Base-by-base conservation (phyloP, 306 rosid genomes). In the Chamaecrista fasciculata region DNA sequence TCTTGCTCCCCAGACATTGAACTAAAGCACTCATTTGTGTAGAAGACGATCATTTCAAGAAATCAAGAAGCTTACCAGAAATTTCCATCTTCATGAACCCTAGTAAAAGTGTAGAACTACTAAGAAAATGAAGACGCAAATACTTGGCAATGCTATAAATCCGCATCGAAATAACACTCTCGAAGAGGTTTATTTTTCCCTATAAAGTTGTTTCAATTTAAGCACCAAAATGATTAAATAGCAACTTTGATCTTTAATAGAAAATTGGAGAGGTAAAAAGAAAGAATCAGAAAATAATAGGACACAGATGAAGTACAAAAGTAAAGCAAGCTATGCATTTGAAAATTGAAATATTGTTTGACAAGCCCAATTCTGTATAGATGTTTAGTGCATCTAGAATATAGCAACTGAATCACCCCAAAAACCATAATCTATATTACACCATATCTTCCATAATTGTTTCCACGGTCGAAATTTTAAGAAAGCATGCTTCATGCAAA, bases 381-480 rank as follows among this genome's bases (percentile, higher is more conserved):
- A 86, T 69, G 86, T 76, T 87, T 74, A 51, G 28, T 55, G 84
- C 94, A 84, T 85, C 74, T 76, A 71, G 69, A 69, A 71, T 62
- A 76, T 44, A 74, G 62, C 71, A 83, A 82, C 56, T 59, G 73
- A 85, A 62, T 70, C 75, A 85, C 71, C 80, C 75, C 80, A 80
- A 78, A 84, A 76, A 80, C 77, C 85, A 85, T 68, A 81, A 78
- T 73, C 87, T 82, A 80, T 87, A 78, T 83, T 87, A 85, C 95
- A 85, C 73, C 68, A 73, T 73, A 77, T 70, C 68, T 79, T 75
- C 71, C 82, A 76, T 46, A 47, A 65, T 64, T 64, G 74, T 59
- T 69, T 67, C 52, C 81, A 77, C 43, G 33, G 61, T 70, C 76
- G 55, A 50, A 72, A 70, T 79, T 71, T 76, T 56, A 70, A 64